phyloP scores from a whole-genome alignment of 371 early-diverging fungal species.

The Amoeboaphelidium protococcarum region DNA sequence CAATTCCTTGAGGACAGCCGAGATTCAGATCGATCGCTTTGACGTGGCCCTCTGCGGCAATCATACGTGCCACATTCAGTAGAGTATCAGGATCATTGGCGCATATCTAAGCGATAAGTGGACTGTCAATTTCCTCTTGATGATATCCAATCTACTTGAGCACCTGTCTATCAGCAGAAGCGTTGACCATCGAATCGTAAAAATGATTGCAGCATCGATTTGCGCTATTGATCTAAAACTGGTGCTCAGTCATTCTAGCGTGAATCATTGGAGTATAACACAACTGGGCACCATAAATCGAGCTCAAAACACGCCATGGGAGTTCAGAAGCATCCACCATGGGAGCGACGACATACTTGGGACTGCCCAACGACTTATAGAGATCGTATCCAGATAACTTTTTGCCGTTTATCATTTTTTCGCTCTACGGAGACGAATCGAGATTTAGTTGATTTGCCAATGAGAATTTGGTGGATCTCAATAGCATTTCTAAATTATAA shows the following conservation, averaged over 20 bases:
- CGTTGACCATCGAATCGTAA: too few relatives aligned
- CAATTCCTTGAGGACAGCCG: conserved; percentile 95
- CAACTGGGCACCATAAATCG: conserved; percentile 67
- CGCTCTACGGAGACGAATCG: too few relatives aligned
- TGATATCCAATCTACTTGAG: too few relatives aligned
- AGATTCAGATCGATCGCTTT: conserved; percentile 94
- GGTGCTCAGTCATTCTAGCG: conserved; percentile 47
- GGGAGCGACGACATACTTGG: conserved; percentile 59
- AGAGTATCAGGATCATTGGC: conserved; percentile 80
- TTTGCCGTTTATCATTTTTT: too few relatives aligned
- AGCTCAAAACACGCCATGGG: conserved; percentile 77
- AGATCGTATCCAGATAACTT: conserved; percentile 58
- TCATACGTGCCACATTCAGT: conserved; percentile 40
- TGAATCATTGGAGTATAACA: conserved; percentile 99
- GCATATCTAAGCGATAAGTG: conserved; percentile 84
- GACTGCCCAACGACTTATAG: conserved; percentile 33
- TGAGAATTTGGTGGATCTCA: too few relatives aligned
- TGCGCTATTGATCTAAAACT: conserved; percentile 2
- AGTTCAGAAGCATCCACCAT: conserved; percentile 32
- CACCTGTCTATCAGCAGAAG: conserved; percentile 31
- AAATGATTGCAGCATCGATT: too few relatives aligned
- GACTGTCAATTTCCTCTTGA: too few relatives aligned
- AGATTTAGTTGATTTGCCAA: too few relatives aligned
- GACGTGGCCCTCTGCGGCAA: conserved; percentile 48
- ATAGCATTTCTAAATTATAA: too few relatives aligned